Evolutionary conservation across 495 filamentous ascomycete genomes (phyloP).

Genomic region (Aspergillus funiculosus): DNA sequence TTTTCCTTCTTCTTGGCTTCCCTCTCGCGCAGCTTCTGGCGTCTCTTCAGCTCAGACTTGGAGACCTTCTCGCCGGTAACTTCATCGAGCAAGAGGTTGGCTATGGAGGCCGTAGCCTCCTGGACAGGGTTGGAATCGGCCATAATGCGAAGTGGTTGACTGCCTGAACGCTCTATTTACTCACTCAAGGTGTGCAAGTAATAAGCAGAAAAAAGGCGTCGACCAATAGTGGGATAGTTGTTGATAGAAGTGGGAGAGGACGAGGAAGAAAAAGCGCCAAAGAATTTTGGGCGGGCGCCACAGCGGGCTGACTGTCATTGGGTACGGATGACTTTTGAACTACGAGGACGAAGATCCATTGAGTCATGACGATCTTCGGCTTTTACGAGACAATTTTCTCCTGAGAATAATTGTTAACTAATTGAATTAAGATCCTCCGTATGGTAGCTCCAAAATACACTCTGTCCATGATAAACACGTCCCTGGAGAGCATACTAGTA

Average conservation of each 20-base stretch:
- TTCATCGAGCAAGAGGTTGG: constrained; percentile 76
- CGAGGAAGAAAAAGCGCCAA: constrained; percentile 27
- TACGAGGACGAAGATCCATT: background rate
- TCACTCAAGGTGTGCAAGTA: constrained; percentile 3
- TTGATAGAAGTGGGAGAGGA: constrained; percentile 16
- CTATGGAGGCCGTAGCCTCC: constrained; percentile 58
- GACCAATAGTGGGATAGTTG: constrained; percentile 15
- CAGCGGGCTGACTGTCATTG: constrained; percentile 28
- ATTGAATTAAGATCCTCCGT: background rate
- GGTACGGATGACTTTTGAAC: constrained; percentile 11
- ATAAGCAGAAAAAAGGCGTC: constrained; percentile 2
- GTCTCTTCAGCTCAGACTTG: constrained; percentile 91
- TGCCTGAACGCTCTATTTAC: background rate
- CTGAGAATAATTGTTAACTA: background rate
- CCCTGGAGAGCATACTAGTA: background rate
- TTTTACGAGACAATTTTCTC: background rate
- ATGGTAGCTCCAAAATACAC: background rate
- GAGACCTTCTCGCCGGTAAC: constrained; percentile 78
- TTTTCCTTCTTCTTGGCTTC: constrained; percentile 85
- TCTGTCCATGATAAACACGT: background rate
- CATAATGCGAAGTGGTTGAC: constrained; percentile 28
- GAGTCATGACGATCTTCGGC: constrained; percentile 1
- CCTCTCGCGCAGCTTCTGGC: constrained; percentile 82
- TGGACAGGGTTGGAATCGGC: constrained; percentile 42
- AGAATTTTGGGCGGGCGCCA: constrained; percentile 40